Percentiles rank a stretch among this genome's conserved stretches.
Evolutionary conservation across 306 rosid genomes (phyloP).

Genomic region (Senna siamea): DNA sequence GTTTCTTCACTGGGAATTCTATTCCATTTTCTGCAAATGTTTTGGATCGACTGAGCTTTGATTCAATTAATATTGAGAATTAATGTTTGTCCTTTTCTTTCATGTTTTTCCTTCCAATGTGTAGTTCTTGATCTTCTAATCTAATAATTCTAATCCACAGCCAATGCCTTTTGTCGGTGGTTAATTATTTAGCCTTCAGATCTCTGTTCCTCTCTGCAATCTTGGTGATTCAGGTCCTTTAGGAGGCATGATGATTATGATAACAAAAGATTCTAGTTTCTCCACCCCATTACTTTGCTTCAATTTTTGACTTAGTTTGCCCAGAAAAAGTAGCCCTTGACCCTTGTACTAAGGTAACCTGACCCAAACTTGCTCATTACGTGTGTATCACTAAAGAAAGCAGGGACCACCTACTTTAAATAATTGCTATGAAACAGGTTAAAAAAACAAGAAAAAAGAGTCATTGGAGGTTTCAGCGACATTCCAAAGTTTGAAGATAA

Average conservation of each 20-base stretch:
- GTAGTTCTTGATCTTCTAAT: neutral
- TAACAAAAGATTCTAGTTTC: slow-evolving; percentile 29
- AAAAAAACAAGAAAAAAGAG: neutral
- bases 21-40: slow-evolving; percentile 12
- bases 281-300: neutral
- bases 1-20: neutral
- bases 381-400: slow-evolving; percentile 34
- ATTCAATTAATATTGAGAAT: slow-evolving; percentile 10
- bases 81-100: slow-evolving; percentile 25
- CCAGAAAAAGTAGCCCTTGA: neutral
- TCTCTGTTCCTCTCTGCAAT: slow-evolving; percentile 30
- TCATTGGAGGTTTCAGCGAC: slow-evolving; percentile 6
- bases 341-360: slow-evolving; percentile 25
- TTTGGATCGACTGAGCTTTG: neutral
- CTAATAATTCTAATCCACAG: neutral
- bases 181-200: neutral
- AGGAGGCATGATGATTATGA: slow-evolving; percentile 34
- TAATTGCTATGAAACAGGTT: slow-evolving; percentile 32
- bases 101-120: no score
- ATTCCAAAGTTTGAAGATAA: slow-evolving; percentile 40
- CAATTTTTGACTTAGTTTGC: slow-evolving; percentile 13
- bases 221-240: slow-evolving; percentile 30
- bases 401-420: slow-evolving; percentile 48
- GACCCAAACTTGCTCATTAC: slow-evolving; percentile 33
- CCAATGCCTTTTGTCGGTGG: slow-evolving; percentile 1